Conservation (phyloP, 257 asterid genomes). For the Eustoma russellianum region DNA sequence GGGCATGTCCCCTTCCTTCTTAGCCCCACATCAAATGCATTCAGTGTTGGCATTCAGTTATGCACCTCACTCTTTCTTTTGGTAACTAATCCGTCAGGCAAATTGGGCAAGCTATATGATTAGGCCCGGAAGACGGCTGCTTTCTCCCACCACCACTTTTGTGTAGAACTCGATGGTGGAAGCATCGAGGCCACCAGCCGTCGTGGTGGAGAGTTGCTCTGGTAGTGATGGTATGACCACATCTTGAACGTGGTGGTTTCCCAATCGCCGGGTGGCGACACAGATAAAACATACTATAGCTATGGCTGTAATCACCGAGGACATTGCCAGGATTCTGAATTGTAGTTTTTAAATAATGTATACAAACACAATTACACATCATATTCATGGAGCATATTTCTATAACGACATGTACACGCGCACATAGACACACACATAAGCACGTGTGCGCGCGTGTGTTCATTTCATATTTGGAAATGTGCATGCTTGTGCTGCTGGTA, state of each 20-base stretch:
- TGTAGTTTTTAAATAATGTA: too few relatives aligned
- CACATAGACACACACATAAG: too few relatives aligned
- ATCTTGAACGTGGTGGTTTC: background rate
- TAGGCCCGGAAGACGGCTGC: conserved; percentile 60
- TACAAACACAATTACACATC: too few relatives aligned
- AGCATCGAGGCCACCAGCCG: conserved; percentile 40
- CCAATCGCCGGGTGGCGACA: conserved; percentile 5
- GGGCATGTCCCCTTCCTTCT: conserved; percentile 59
- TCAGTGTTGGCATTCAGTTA: conserved; percentile 70
- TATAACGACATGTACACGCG: too few relatives aligned
- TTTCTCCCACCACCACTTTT: conserved; percentile 57
- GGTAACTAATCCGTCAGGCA: conserved; percentile 61
- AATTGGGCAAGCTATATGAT: conserved; percentile 60
- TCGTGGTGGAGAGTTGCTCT: conserved; percentile 10
- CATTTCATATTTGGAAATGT: background rate
- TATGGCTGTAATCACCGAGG: conserved; percentile 22
- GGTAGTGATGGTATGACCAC: conserved; percentile 13
- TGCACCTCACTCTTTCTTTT: conserved; percentile 46
- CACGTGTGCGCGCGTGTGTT: too few relatives aligned
- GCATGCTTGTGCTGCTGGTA: conserved; percentile 17
- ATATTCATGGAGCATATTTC: too few relatives aligned
- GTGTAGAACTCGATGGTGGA: conserved; percentile 58
- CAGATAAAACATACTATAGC: conserved; percentile 17
- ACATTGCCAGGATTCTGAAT: conserved; percentile 16
- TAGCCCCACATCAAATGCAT: conserved; percentile 79